Evolutionary conservation across 1,284 basidiomycete genomes (phyloP).

Genomic region (Pholiota adiposa): DNA sequence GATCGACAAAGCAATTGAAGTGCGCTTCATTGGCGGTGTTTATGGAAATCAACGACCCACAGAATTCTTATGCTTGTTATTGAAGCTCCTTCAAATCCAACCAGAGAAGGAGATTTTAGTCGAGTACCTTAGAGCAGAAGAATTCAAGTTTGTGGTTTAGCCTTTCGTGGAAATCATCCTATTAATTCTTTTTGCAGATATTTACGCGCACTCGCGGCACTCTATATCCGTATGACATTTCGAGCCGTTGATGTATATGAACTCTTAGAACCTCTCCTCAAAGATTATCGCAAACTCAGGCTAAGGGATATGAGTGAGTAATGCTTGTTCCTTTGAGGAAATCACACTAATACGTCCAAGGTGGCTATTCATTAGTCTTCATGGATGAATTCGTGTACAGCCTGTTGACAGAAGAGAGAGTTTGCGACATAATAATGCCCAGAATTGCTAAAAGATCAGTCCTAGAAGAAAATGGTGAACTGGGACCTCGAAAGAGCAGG

Average conservation of each 20-base stretch:
- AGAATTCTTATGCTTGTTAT: conserved; percentile 87
- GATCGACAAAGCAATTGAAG: conserved; percentile 89
- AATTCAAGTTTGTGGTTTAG: conserved; percentile 87
- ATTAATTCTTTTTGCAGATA: conserved; percentile 63
- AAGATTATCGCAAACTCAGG: conserved; percentile 92
- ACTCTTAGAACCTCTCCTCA: conserved; percentile 90
- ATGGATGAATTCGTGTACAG: conserved; percentile 95
- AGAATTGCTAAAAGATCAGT: conserved; percentile 86
- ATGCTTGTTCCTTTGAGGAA: conserved; percentile 1
- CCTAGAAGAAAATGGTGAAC: conserved; percentile 90
- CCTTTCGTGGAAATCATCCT: not conserved
- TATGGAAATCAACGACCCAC: conserved; percentile 93
- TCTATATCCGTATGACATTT: conserved; percentile 97
- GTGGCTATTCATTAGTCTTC: conserved; percentile 81
- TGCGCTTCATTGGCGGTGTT: conserved; percentile 89
- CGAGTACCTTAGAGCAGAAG: conserved; percentile 93
- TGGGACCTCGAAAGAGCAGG: conserved; percentile 81
- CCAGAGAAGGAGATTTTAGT: conserved; percentile 96
- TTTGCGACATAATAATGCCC: conserved; percentile 96
- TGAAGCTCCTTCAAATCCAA: conserved; percentile 96
- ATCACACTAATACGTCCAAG: conserved; percentile 40
- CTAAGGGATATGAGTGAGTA: conserved; percentile 76
- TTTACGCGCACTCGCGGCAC: conserved; percentile 88
- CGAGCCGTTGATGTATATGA: conserved; percentile 89
- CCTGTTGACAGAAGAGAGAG: conserved; percentile 87